Conservation (phyloP, 1,139 yeast species). For the Kodamaea suecica region DNA sequence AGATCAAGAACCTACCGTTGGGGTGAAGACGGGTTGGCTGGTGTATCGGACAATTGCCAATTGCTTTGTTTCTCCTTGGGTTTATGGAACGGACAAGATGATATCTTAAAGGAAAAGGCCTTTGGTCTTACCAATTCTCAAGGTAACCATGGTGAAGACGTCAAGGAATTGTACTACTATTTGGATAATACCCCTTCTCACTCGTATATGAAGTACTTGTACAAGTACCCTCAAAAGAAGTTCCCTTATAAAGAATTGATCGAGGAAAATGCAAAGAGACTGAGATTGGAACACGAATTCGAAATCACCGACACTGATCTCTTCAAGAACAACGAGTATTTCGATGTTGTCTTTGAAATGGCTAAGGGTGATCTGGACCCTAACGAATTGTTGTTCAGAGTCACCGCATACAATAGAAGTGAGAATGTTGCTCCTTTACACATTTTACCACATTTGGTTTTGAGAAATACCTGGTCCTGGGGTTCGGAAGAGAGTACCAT, state of each 20-base stretch:
- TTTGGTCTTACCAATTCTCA: constrained; percentile 91
- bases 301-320: constrained; percentile 76
- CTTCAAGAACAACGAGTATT: constrained; percentile 77
- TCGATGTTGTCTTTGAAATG: constrained; percentile 88
- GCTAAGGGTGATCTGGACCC: constrained; percentile 85
- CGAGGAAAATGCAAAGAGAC: constrained; percentile 62
- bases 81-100: constrained; percentile 90
- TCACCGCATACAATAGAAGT: constrained; percentile 88
- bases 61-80: constrained; percentile 74
- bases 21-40: constrained; percentile 98
- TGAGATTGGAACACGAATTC: constrained; percentile 63
- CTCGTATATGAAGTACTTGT: constrained; percentile 87
- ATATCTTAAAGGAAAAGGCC: constrained; percentile 78
- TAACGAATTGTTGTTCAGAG: constrained; percentile 75
- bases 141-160: constrained; percentile 96
- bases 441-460: constrained; percentile 79
- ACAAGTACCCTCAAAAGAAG: constrained; percentile 85
- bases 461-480: constrained; percentile 95
- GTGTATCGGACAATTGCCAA: constrained; percentile 85
- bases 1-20: constrained; percentile 82
- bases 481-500: constrained; percentile 53
- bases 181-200: constrained; percentile 93
- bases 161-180: constrained; percentile 75
- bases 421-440: constrained; percentile 84
- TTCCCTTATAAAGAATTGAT: constrained; percentile 82